Base-by-base conservation (phyloP, 441 rosid genomes). In the Adansonia grandidieri region DNA sequence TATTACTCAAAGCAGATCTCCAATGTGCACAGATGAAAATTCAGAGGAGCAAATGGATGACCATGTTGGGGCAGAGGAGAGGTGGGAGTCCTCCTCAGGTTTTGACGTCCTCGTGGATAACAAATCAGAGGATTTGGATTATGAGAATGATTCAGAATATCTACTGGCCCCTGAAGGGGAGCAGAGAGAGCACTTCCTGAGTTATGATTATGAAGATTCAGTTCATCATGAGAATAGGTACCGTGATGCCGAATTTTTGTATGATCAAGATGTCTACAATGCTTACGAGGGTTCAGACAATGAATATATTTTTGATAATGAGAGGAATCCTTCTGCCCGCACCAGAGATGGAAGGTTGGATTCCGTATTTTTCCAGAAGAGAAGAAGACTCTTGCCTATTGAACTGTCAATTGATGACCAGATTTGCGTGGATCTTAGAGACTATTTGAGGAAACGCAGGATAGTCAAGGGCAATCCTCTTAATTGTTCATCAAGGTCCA, bases 1-100 rank as follows among this genome's bases (percentile, higher is more conserved):
- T 57, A 75, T 71, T 76, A 60, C 66, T 79, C 78, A 40, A 64
- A 72, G 69, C 53, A 78, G 78, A 51, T 77, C 84, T 53, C 82
- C 64, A 11, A 19, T 37, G 22, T 75, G 53, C 66, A 19, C 83
- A 1, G 83, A 80, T 70, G 80, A 77, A 77, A 80, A 79, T 71
- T 80, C 75, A 70, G 86, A 82, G 58, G 86, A 83, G 48, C 80
- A 77, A 32, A 28, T 71, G 79, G 87, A 81, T 70, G 88, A 77
- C 65, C 81, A 32, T 56, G 40, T 80, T 75, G 86, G 81, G 62
- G 85, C 74, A 7, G 88, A 88, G 71, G 88, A 79, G 72, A 73
- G 77, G 56, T 73, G 83, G 89, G 90, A 86, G 81, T 87, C 89
- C 9, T 84, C 90, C 28, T 84, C 90, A 45, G 90, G 85, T 57